Conservation (phyloP, 805 yeast species). For the Candida suzukii region DNA sequence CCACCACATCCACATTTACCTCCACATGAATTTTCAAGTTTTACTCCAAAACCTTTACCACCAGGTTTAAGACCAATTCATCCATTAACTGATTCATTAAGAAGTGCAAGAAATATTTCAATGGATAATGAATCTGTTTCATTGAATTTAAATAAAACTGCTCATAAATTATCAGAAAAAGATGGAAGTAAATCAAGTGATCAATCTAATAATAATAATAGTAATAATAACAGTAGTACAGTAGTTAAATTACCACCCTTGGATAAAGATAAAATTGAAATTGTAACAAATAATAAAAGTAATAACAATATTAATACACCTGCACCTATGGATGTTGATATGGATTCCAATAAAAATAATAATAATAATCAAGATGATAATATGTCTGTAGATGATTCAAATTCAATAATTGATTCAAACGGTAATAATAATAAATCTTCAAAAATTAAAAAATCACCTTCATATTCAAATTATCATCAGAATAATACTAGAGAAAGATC, state of each 20-base stretch:
- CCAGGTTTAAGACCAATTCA: background rate
- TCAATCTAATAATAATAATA: background rate
- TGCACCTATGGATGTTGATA: background rate
- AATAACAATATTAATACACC: background rate
- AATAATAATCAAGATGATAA: background rate
- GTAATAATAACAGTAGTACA: too few relatives aligned
- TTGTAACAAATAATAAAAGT: too few relatives aligned
- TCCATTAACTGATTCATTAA: background rate
- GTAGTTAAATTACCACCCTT: background rate
- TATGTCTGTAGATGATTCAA: background rate
- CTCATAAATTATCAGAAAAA: too few relatives aligned
- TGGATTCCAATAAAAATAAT: too few relatives aligned
- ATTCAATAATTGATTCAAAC: too few relatives aligned
- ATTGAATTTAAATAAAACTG: too few relatives aligned
- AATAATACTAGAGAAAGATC: background rate
- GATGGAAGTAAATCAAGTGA: too few relatives aligned
- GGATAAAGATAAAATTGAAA: background rate
- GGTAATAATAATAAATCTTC: too few relatives aligned
- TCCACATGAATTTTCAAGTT: background rate
- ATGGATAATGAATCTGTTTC: too few relatives aligned
- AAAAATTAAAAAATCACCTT: too few relatives aligned
- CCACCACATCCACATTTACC: background rate
- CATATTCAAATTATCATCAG: too few relatives aligned
- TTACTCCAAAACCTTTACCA: background rate
- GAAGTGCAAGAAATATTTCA: background rate